Evolutionary conservation across 768 basidiomycete genomes (phyloP), one percentile per base, ranked within the genome.

Genomic region (Suillus lakei): DNA sequence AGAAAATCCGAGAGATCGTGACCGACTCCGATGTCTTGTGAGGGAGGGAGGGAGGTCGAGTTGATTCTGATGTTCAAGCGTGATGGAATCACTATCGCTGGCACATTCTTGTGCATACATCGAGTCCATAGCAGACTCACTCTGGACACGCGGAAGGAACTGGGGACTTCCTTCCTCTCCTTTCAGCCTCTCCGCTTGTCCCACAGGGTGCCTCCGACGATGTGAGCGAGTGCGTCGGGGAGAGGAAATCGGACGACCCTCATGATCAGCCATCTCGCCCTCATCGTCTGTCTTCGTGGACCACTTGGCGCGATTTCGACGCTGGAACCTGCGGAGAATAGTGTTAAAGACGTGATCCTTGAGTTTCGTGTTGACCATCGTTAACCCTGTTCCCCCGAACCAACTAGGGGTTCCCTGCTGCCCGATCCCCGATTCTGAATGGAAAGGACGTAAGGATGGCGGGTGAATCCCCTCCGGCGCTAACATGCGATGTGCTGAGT

Each of bases 281-380:
- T 89, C 89, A 67, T 89, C 88, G 63, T 87, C 88, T 9, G 80
- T 83, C 69, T 77, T 79, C 30, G 79, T 81, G 12, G 80, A 68
- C 75, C 72, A 73, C 26, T 69, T 70, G n/a, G 71, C 69, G 26
- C 75, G 72, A 18, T 70, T 74, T 39, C 86, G 85, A 68, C 86
- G 85, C 44, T 85, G 84, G 64, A 95, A 86, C 64, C 92, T 84
- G 56, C 89, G 88, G 67, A 98, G 81, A 38, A 99, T 88, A 21
- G 93, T 92, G 66, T 88, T 92, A 74, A 99, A 97, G 54, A 99
- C 95, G 70, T 97, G 95, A 73, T 99, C 96, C 78, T 96, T 96
- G 64, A 99, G 81, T 75, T 88, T 93, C 44, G 92, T 95, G 76
- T 99, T 99, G 66, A 98, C 96, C 61, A 90, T 86, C 6, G 98